phyloP scores from a whole-genome alignment of 768 basidiomycete genomes.

The Pluteus cervinus region DNA sequence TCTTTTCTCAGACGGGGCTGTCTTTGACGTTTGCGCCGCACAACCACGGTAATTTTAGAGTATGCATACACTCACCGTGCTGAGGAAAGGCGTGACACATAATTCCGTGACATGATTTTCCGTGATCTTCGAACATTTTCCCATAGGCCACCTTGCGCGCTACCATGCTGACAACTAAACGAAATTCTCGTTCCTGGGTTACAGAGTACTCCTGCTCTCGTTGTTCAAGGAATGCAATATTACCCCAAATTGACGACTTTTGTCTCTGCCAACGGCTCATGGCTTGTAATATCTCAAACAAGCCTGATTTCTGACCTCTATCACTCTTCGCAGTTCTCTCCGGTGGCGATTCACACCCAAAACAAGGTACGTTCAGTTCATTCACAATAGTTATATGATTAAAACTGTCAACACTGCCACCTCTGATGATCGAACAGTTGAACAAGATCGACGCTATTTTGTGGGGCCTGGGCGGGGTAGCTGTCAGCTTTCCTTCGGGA shows the following conservation, averaged over 20 bases:
- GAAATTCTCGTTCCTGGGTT: slow-evolving; percentile 72
- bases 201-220: slow-evolving; percentile 49
- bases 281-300: slow-evolving; percentile 57
- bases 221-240: slow-evolving; percentile 62
- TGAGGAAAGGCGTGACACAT: no score
- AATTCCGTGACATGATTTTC: no score
- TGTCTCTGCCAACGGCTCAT: slow-evolving; percentile 28
- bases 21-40: no score
- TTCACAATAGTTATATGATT: no score
- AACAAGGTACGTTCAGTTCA: no score
- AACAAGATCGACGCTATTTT: slow-evolving; percentile 23
- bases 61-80: no score
- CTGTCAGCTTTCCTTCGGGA: slow-evolving; percentile 25
- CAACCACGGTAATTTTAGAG: no score
- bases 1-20: no score
- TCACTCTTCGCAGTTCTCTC: slow-evolving; percentile 70
- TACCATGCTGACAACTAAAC: slow-evolving; percentile 85
- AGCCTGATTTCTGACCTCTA: slow-evolving; percentile 68
- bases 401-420: no score
- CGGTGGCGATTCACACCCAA: no score
- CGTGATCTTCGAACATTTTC: no score
- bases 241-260: slow-evolving; percentile 71
- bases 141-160: no score
- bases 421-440: slow-evolving; percentile 25
- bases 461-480: slow-evolving; percentile 20